Conservation (phyloP, 805 yeast species). For the Metschnikowia dekortorum region DNA sequence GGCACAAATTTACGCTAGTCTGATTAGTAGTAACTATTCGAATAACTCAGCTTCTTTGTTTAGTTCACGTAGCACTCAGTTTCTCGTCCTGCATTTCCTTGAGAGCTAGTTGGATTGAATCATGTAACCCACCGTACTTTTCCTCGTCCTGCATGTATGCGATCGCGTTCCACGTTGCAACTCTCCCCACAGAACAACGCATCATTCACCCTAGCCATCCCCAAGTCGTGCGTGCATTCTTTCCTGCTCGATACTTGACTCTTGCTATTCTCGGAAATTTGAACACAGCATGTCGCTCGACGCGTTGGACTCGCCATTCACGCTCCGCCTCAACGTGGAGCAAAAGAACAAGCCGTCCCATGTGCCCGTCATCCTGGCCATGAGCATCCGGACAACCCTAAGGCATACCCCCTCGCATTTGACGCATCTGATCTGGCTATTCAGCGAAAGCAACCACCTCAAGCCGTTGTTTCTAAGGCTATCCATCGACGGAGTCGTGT, state of each 20-base stretch:
- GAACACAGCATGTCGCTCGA: background rate
- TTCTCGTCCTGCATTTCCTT: no score
- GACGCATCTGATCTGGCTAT: slow-evolving; percentile 26
- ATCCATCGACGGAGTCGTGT: slow-evolving; percentile 4
- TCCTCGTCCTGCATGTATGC: background rate
- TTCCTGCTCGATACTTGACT: background rate
- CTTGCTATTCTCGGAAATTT: no score
- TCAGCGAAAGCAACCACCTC: slow-evolving; percentile 20
- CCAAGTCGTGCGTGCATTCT: background rate
- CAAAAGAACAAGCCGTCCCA: slow-evolving; percentile 2
- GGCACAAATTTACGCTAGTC: no score
- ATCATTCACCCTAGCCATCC: background rate
- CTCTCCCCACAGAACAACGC: background rate
- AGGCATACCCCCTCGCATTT: slow-evolving; percentile 23
- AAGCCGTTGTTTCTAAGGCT: slow-evolving; percentile 25
- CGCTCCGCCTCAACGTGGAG: slow-evolving; percentile 5
- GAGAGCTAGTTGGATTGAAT: background rate
- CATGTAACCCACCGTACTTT: background rate
- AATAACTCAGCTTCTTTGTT: no score
- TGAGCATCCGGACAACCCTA: slow-evolving; percentile 20
- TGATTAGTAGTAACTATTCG: no score
- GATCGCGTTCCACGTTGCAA: background rate
- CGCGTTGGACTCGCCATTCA: slow-evolving; percentile 9
- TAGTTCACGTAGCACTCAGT: no score
- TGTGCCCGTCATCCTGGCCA: background rate